Base-by-base conservation (phyloP, 2,329 filamentous ascomycete species). In the Fusarium xylarioides region DNA sequence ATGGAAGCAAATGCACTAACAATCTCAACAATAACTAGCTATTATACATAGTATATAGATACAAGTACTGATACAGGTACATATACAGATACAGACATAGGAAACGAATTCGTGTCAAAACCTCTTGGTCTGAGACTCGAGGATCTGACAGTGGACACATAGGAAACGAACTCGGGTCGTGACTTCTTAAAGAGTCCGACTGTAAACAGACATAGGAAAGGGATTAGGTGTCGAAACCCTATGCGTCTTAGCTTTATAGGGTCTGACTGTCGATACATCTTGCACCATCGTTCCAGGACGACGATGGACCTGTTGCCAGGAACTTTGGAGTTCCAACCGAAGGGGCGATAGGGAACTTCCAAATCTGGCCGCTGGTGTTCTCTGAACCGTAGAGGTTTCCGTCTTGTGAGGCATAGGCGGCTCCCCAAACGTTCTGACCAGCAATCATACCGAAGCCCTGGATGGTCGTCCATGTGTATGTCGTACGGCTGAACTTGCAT, bases 351-450 rank as follows among this genome's bases (percentile, higher is more conserved):
- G 68, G 74, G 63, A 76, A 76, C 57, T 57, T 70, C 63, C 60
- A 76, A 38, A 76, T 70, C 16, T 66, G 63, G 15, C 74, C 74
- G 15, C 61, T 71, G 30, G 26, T 49, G 26, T 74, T 73, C 30
- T 76, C 74, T 11, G 68, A 63, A 23, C 73, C 70, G 37, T 76
- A 76, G 15, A 76, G 42, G 28, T 55, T 73, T n/a, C 74, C 74
- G 30, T 76, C 73, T 26, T 65, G 60, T 0, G 72, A 64, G 2
- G 74, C 73, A 30, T 76, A 76, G 5, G 68, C n/a, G 2, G 74
- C 72, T 21, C 74, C 74, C 74, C 74, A 76, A 12, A 72, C 21
- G 34, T 73, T 76, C 32, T 38, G 30, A 21, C 73, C 68, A 1
- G 74, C 34, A 15, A 76, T 15, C 14, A 26, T 19, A 10, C 62